phyloP scores from a whole-genome alignment of 2,329 filamentous ascomycete species.

The Aureobasidium musti region DNA sequence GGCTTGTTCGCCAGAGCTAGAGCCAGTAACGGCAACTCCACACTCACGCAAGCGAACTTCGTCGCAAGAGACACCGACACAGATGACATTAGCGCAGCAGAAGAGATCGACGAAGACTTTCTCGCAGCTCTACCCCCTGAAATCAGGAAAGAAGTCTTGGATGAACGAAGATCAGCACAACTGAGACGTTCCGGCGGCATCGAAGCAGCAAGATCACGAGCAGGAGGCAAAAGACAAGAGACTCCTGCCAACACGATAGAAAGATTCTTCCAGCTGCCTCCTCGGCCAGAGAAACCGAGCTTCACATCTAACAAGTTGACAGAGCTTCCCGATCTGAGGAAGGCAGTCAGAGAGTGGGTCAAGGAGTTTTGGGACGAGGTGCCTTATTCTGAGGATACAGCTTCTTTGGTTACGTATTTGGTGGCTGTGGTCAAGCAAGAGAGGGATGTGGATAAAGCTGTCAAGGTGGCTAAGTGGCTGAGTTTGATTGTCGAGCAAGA shows the following conservation, averaged over 20 bases:
- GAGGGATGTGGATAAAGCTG: constrained; percentile 72
- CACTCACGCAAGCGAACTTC: constrained; percentile 74
- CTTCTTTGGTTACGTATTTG: constrained; percentile 72
- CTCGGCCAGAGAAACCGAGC: constrained; percentile 56
- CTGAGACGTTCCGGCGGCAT: constrained; percentile 55
- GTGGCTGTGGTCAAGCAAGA: constrained; percentile 70
- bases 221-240: constrained; percentile 29
- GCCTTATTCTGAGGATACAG: constrained; percentile 76
- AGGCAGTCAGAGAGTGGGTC: constrained; percentile 76
- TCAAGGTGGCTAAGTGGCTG: constrained; percentile 68
- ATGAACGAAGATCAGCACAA: constrained; percentile 66
- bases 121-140: constrained; percentile 82
- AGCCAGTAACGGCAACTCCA: constrained; percentile 56
- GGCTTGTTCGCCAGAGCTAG: constrained; percentile 51
- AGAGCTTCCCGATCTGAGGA: constrained; percentile 64
- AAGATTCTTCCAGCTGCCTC: constrained; percentile 50
- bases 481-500: constrained; percentile 44
- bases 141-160: constrained; percentile 73
- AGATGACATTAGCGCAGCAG: constrained; percentile 41
- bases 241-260: constrained; percentile 38
- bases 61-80: constrained; percentile 46
- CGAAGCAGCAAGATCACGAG: constrained; percentile 34
- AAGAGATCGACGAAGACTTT: constrained; percentile 68
- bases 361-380: constrained; percentile 69
- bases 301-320: constrained; percentile 63